phyloP scores from a whole-genome alignment of 2,329 filamentous ascomycete species.

The Pseudocercospora crystallina region DNA sequence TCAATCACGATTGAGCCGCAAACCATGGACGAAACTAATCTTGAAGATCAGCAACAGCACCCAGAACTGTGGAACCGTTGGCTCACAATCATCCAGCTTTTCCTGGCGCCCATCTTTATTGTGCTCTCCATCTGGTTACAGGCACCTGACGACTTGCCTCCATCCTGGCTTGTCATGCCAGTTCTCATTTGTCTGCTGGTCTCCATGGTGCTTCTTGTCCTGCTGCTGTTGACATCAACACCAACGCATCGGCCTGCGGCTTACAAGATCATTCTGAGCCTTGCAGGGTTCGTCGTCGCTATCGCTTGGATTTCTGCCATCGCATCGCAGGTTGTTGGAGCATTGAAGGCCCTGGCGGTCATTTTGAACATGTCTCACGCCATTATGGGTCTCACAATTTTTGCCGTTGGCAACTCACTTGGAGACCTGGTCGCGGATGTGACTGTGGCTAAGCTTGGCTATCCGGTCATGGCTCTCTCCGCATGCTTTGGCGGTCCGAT shows the following conservation, averaged over 20 bases:
- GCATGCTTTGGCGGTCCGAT: conserved; percentile 98
- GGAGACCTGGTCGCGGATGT: conserved; percentile 94
- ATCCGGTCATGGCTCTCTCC: conserved; percentile 91
- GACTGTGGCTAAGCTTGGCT: conserved; percentile 88
- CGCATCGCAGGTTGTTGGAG: conserved; percentile 90
- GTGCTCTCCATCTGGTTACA: conserved; percentile 61
- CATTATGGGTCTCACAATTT: conserved; percentile 89
- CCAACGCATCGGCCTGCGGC: conserved; percentile 62
- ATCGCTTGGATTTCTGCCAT: conserved; percentile 97
- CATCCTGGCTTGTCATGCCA: conserved; percentile 57
- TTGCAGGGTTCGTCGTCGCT: conserved; percentile 84
- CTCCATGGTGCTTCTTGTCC: conserved; percentile 65
- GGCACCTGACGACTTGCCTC: conserved; percentile 49
- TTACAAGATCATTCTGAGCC: conserved; percentile 77
- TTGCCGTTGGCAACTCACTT: conserved; percentile 92
- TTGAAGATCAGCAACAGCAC: conserved; percentile 9
- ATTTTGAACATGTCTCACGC: conserved; percentile 92
- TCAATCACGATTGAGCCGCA: conserved; percentile 14
- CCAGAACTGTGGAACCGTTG: conserved; percentile 76
- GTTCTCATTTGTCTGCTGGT: conserved; percentile 44
- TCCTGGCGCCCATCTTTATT: conserved; percentile 83
- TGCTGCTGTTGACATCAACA: conserved; percentile 69
- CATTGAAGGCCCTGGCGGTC: conserved; percentile 89
- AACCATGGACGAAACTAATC: conserved; percentile 8
- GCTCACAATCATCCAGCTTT: conserved; percentile 81